A percentile compares a stretch with the other conserved stretches of the same genome.
Conservation (phyloP, 2,329 filamentous ascomycete genomes). For the Pseudogymnoascus sp. region DNA sequence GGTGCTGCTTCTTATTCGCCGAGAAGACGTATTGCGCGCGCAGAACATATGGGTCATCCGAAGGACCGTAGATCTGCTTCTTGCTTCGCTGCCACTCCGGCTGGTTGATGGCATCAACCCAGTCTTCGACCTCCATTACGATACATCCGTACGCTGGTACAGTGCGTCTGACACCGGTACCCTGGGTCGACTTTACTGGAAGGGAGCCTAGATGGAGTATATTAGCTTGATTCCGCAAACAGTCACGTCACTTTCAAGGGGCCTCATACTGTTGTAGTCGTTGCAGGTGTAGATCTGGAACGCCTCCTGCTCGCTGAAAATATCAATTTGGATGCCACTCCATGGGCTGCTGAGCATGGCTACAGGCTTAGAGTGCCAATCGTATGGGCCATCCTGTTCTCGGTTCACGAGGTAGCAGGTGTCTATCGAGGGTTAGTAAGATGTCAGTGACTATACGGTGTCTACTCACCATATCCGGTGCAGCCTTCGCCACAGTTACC, state of each 20-base stretch:
- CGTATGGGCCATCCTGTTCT: constrained; percentile 43
- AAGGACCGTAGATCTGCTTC: constrained; percentile 53
- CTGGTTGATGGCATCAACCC: constrained; percentile 88
- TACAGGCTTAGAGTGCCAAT: constrained; percentile 56
- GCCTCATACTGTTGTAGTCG: constrained; percentile 55
- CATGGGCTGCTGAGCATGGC: constrained; percentile 62
- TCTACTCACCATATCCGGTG: constrained; percentile 65
- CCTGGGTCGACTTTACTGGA: constrained; percentile 62
- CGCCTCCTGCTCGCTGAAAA: constrained; percentile 76
- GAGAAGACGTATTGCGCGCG: constrained; percentile 51
- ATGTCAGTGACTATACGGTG: not conserved
- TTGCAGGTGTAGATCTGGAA: constrained; percentile 85
- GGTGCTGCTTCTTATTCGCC: constrained; percentile 17
- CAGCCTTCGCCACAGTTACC: constrained; percentile 76
- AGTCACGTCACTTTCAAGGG: too few relatives aligned
- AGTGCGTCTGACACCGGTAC: constrained; percentile 48
- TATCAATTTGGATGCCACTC: constrained; percentile 75
- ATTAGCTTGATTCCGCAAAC: constrained; percentile 18
- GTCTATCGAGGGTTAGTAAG: constrained; percentile 33
- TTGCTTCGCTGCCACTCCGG: constrained; percentile 69
- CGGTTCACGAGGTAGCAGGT: constrained; percentile 64
- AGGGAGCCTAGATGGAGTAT: constrained; percentile 34
- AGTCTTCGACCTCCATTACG: constrained; percentile 88
- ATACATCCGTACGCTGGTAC: constrained; percentile 74
- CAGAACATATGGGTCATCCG: constrained; percentile 51